Evolutionary conservation across 2,329 filamentous ascomycete species (phyloP), one percentile per base, ranked within the genome.

Genomic region (Ceratocystis smalleyi): DNA sequence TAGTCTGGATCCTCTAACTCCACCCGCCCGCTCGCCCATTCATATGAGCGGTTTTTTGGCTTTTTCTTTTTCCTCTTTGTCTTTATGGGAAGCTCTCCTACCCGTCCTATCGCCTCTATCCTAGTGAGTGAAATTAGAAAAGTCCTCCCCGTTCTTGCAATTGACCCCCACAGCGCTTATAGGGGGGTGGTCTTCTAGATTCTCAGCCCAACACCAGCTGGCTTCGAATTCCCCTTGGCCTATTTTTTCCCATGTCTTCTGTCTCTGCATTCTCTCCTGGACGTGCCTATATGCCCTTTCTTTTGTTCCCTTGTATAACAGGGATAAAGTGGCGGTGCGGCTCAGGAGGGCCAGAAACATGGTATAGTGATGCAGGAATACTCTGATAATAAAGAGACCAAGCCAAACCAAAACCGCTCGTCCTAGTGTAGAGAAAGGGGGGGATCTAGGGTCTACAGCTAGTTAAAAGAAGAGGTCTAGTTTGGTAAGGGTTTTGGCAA

Each of bases 321-420:
- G 54, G 54, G 54, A 57, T 57, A 8, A 17, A 57, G 54, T 57
- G 54, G 54, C 54, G 32, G 54, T 57, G 54, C 54, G 27, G 54
- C 22, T 12, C 54, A 57, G 27, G 51, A 32, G 51, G 51, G 24
- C 27, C 27, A 57, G 54, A 57, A 30, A 57, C 27, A 32, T 35
- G n/a, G 7, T 57, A 7, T 35, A n/a, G 17, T 57, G 54, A 57
- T 57, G 54, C 15, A 35, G 47, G 24, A 15, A 22, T 5, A 15
- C 10, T 24, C 19, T 12, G 24, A 51, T 10, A 40, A 40, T 40
- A 40, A 40, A 15, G 1, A 40, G 35, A 15, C 22, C 47, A 51
- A 32, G 12, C 15, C 10, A 55, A 32, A 32, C 15, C n/a, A 55
- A 22, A 55, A 32, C 24, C 27, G 51, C 51, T 17, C 22, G 27